Conservation (phyloP, 2,329 filamentous ascomycete species). For the Colletotrichum cordylinicola region DNA sequence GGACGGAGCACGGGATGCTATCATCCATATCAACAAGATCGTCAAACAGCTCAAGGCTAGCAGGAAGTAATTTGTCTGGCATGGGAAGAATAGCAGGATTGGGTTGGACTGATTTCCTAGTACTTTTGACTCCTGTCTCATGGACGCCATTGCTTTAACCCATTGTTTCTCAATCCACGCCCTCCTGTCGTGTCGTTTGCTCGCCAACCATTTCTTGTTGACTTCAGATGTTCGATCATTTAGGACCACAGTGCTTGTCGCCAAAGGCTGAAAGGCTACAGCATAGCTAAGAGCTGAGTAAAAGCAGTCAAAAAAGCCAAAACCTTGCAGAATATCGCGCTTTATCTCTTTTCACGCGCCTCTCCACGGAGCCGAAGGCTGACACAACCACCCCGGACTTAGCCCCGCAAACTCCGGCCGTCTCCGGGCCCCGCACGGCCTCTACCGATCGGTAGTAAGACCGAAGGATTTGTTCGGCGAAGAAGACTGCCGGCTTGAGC, state of each 20-base stretch:
- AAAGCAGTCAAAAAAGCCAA: neutral
- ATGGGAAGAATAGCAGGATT: neutral
- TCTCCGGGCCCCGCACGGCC: neutral
- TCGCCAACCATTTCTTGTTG: neutral
- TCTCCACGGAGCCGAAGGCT: neutral
- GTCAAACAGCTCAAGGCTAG: slow-evolving; percentile 30
- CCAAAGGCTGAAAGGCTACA: neutral
- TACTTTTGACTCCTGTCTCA: neutral
- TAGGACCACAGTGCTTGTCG: neutral
- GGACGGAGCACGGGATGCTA: slow-evolving; percentile 41
- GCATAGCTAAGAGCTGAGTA: neutral
- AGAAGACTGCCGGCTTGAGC: neutral
- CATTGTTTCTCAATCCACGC: neutral
- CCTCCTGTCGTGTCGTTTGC: neutral
- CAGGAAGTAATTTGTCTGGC: neutral
- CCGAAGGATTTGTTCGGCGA: neutral
- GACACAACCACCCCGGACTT: neutral
- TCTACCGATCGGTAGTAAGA: neutral
- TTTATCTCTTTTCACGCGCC: neutral
- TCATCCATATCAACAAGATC: slow-evolving; percentile 34
- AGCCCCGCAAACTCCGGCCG: slow-evolving; percentile 1
- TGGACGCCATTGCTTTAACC: rapidly evolving
- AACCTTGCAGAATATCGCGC: neutral
- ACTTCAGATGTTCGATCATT: neutral
- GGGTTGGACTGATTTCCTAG: neutral